Base-by-base conservation (phyloP, 352 stramenopile genomes). In the Phytophthora quininea region DNA sequence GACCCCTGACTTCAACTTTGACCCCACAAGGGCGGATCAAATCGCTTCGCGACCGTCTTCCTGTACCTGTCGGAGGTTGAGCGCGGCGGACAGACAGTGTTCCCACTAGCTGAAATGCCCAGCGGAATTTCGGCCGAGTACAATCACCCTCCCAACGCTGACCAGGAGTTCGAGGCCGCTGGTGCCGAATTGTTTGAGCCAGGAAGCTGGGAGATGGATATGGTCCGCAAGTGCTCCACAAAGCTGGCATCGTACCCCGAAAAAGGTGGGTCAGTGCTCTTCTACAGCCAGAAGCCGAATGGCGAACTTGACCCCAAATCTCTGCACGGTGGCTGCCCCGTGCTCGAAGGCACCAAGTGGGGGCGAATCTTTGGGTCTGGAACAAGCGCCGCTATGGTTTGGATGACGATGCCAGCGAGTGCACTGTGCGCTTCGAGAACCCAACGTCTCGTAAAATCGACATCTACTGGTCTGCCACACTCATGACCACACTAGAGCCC, bases 361-460 rank as follows among this genome's bases (percentile, higher is more conserved):
- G 95, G 91, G 96, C 96, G 12, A 99, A 99, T 73, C 91, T 99
- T 54, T 99, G 96, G 95, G 86, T 99, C 58, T 98, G 96, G 96
- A 98, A 98, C 80, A 92, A 91, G 62, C 88, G 91, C 4, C 77
- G 88, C 53, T 89, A 86, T 57, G 88, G 84, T 3, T 58, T 92
- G 37, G 79, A 87, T 70, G 57, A 62, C 40, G 55, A 79, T 27
- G 64, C 67, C 9, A 76, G 60, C 37, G 68, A 84, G 52, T 82
- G 88, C 69, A 84, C 58, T 7, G 77, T 93, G 42, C 79, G 69
- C 30, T 93, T 95, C 67, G 69, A 80, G 55, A 95, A 95, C 77
- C 82, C 82, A 19, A 89, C 76, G 10, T 60, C 76, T 42, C 55
- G 62, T 29, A 48, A 73, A 8, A 74, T 95, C 27, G 72, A 79